phyloP scores from a whole-genome alignment of 371 early-diverging fungal species.

The Thermomucor indicae-seudaticae region DNA sequence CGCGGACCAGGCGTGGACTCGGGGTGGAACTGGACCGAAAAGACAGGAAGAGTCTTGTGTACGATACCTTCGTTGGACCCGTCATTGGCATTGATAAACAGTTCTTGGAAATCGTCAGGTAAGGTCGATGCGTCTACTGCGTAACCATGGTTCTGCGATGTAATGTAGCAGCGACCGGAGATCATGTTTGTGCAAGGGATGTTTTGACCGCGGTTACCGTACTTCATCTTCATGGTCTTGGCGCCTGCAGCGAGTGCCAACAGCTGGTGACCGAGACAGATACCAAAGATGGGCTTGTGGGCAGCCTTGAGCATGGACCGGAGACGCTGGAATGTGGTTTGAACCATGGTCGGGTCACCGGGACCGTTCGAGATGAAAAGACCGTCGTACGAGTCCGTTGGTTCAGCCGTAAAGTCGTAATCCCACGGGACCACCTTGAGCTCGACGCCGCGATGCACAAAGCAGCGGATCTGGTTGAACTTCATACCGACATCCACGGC shows the following conservation, averaged over 20 bases:
- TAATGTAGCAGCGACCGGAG: constrained; percentile 95
- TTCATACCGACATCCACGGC: constrained; percentile 98
- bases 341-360: constrained; percentile 90
- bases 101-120: constrained; percentile 75
- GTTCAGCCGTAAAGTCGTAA: constrained; percentile 78
- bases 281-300: constrained; percentile 94
- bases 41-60: constrained; percentile 85
- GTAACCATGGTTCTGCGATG: constrained; percentile 96
- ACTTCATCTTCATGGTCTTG: constrained; percentile 91
- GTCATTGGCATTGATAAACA: constrained; percentile 97
- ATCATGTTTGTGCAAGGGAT: constrained; percentile 95
- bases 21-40: constrained; percentile 98
- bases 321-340: constrained; percentile 70
- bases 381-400: constrained; percentile 77
- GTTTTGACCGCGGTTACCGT: constrained; percentile 98
- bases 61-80: constrained; percentile 96
- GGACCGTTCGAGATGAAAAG: constrained; percentile 97
- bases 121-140: constrained; percentile 87
- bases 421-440: constrained; percentile 95
- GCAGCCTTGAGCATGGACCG: constrained; percentile 58
- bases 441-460: constrained; percentile 90
- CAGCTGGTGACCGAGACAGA: constrained; percentile 97
- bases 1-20: constrained; percentile 97
- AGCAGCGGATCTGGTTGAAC: constrained; percentile 96
- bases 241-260: constrained; percentile 93